Conservation (phyloP, 306 rosid species). For the Vigna nakashimae region DNA sequence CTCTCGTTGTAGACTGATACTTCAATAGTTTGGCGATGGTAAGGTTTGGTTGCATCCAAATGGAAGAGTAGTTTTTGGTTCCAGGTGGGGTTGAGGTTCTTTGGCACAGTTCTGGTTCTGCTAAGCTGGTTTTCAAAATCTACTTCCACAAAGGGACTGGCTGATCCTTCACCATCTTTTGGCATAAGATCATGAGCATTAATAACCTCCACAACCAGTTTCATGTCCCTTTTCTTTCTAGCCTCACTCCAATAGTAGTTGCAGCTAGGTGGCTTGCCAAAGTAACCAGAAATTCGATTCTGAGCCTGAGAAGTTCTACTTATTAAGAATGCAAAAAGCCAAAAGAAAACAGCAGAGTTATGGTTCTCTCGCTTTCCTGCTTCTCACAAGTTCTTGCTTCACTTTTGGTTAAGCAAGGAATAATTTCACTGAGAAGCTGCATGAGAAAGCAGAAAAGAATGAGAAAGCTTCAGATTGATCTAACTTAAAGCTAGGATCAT, state of each 20-base stretch:
- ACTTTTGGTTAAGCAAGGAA: slow-evolving; percentile 64
- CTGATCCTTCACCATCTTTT: slow-evolving; percentile 70
- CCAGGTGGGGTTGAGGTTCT: slow-evolving; percentile 70
- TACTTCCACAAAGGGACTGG: slow-evolving; percentile 69
- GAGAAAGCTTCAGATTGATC: slow-evolving; percentile 44
- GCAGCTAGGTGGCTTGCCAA: slow-evolving; percentile 50
- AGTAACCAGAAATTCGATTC: slow-evolving; percentile 59
- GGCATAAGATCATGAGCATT: slow-evolving; percentile 77
- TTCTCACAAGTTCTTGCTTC: slow-evolving; percentile 26
- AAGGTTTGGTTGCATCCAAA: slow-evolving; percentile 52
- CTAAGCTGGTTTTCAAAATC: slow-evolving; percentile 65
- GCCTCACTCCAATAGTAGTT: slow-evolving; percentile 46
- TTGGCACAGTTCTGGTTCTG: slow-evolving; percentile 62
- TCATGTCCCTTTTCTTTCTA: slow-evolving; percentile 61
- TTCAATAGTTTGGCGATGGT: slow-evolving; percentile 55
- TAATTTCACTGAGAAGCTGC: slow-evolving; percentile 66
- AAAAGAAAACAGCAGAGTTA: slow-evolving; percentile 30
- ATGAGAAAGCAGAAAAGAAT: slow-evolving; percentile 19
- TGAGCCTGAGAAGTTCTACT: slow-evolving; percentile 68
- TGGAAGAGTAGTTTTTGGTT: slow-evolving; percentile 57
- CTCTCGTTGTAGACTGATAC: slow-evolving; percentile 64
- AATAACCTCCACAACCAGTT: slow-evolving; percentile 66
- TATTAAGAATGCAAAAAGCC: slow-evolving; percentile 45
- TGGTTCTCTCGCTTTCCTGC: slow-evolving; percentile 30
- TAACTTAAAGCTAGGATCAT: slow-evolving; percentile 37